Base-by-base conservation (phyloP, 2,329 filamentous ascomycete species). In the Massarina eburnea region DNA sequence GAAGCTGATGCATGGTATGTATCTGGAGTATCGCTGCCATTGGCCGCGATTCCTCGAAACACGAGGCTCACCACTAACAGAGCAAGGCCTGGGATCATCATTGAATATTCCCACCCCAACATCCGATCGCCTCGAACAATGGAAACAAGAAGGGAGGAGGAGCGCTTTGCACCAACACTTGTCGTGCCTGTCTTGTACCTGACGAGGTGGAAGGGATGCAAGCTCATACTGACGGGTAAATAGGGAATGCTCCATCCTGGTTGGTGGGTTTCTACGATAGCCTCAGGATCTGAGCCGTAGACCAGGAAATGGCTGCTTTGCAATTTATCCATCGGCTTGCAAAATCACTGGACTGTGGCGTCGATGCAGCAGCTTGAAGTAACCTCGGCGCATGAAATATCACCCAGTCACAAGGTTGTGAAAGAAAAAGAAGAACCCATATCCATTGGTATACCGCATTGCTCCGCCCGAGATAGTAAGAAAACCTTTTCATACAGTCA, bases 191-290 rank as follows among this genome's bases (percentile, higher is more conserved):
- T 40, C 43, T 51, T 32, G 52, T 42, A 26, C 39, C 32, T 64
- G 56, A 50, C 46, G 45, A 41, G 19, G 49, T 51, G 12, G 27
- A 30, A 14, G 48, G 61, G 51, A 58, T 58, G 58, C 58, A 54
- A 59, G 43, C 41, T 49, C 42, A 48, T 51, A 57, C 58, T 56
- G 45, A 51, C 62, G 64, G 64, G 52, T 66, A 68, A 67, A 66
- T 64, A 55, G 54, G 43, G 45, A 35, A 48, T 48, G n/a, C 44
- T 29, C 39, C 51, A 51, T 55, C 52, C 54, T 61, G 60, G 62
- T 59, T 62, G 57, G 55, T 61, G 59, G 57, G 24, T 26, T 26
- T 7, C 12, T 26, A 12, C 7, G 24, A 7, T 26, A 26, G 27
- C 52, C 22, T 30, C 20, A 14, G 10, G 21, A 18, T 6, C 26